Evolutionary conservation across 1,139 yeast species (phyloP).

Genomic region (Fermentozyma sake): DNA sequence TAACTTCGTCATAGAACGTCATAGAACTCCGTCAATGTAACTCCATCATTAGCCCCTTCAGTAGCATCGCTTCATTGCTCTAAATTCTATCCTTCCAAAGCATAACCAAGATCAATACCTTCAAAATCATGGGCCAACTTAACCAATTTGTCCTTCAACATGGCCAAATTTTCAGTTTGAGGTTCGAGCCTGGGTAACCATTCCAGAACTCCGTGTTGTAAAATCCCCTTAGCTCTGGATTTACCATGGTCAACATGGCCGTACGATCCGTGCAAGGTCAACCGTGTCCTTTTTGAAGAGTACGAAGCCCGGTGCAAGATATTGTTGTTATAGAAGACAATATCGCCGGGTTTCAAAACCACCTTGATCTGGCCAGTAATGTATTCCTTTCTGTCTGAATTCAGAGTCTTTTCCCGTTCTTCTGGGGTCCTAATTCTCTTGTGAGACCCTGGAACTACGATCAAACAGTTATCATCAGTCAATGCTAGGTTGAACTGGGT

Average conservation of each 20-base stretch:
- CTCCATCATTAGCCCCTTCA: too few species aligned
- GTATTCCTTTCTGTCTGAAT: slow-evolving; percentile 30
- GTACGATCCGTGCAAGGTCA: slow-evolving; percentile 52
- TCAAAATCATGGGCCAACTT: slow-evolving; percentile 36
- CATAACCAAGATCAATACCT: slow-evolving; percentile 38
- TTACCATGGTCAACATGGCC: slow-evolving; percentile 45
- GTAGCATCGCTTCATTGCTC: too few species aligned
- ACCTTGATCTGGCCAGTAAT: slow-evolving; percentile 42
- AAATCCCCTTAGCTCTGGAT: slow-evolving; percentile 46
- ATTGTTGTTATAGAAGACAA: slow-evolving; percentile 51
- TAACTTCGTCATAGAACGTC: too few species aligned
- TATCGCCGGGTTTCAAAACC: slow-evolving; percentile 48
- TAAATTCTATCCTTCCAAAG: slow-evolving; percentile 46
- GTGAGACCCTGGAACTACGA: slow-evolving; percentile 52
- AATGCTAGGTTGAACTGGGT: slow-evolving; percentile 54
- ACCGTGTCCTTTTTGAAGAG: slow-evolving; percentile 34
- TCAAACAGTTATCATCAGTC: slow-evolving; percentile 45
- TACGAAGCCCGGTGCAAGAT: slow-evolving; percentile 51
- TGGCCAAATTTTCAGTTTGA: slow-evolving; percentile 27
- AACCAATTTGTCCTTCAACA: slow-evolving; percentile 33
- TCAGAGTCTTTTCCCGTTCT: slow-evolving; percentile 41
- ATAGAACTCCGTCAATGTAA: too few species aligned
- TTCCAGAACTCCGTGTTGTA: slow-evolving; percentile 52
- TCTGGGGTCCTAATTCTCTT: slow-evolving; percentile 42
- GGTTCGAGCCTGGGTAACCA: slow-evolving; percentile 47